Base-by-base conservation (phyloP, 768 basidiomycete genomes). In the Tephrocybe sp. region DNA sequence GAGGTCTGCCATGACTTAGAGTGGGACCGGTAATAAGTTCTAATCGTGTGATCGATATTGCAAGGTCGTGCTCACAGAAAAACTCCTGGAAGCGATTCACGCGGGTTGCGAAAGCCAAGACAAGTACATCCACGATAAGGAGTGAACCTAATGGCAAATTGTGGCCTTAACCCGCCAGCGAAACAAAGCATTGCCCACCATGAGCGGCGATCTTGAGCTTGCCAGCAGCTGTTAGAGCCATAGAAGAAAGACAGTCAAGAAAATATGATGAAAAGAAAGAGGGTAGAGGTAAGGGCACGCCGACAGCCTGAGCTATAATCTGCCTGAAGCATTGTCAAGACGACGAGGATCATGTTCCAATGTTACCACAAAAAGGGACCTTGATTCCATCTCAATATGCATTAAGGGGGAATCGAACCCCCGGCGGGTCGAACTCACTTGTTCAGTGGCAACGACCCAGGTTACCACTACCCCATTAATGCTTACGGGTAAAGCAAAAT, bases 361-460 rank as follows among this genome's bases (percentile, higher is more conserved):
- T 26, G n/a, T n/a, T n/a, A n/a, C n/a, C n/a, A n/a, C 16, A 16
- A 32, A 36, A 30, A 1, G 14, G 19, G 4, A 39, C 84, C 81
- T 85, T 40, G 75, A 81, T 78, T 78, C 66, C 82, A 77, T n/a
- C n/a, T n/a, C n/a, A n/a, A n/a, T n/a, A 36, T 85, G 84, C 84
- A 85, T 85, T 84, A 85, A 85, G 83, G 54, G 85, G 84, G 85
- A 86, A 87, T 87, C 82, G 84, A 87, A 87, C 85, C 83, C 84
- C 83, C 85, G 85, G 85, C 85, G 85, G 85, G 83, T 86, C 85
- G 83, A 82, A 55, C 10, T 26, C 5, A 5, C 5, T 5, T n/a
- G n/a, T n/a, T n/a, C n/a, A 32, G 46, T 53, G 55, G 52, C 52
- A 57, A 57, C 52, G 55, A 56, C 57, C 57, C 57, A 58, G 56